These are phyloP conservation scores for Cladophialophora bantiana DNA, from an alignment of 2,329 filamentous ascomycete genomes.

Conservation along the genomic window DNA sequence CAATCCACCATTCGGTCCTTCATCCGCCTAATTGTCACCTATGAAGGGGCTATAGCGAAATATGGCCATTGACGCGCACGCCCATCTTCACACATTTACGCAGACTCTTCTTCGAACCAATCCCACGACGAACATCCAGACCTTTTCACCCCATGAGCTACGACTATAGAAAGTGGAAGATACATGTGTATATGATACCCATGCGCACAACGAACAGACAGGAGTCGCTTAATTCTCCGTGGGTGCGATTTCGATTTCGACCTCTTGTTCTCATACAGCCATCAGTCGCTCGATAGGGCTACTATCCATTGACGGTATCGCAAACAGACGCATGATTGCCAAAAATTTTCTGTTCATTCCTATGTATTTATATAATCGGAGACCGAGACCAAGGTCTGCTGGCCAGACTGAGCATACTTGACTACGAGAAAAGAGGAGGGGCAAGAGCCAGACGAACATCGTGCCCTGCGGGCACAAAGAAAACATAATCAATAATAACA, in stretches of 20 bases:
- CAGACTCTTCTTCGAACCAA: not conserved
- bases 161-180: conserved; percentile 32
- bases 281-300: not conserved
- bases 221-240: conserved; percentile 26
- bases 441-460: not conserved
- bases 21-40: conserved; percentile 15
- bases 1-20: conserved; percentile 18
- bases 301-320: not conserved
- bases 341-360: conserved; percentile 9
- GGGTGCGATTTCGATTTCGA: conserved; percentile 9
- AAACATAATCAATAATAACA: conserved; percentile 8
- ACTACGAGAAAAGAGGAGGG: not conserved
- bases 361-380: conserved; percentile 31
- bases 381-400: conserved; percentile 21
- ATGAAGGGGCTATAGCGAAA: no score
- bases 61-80: not conserved
- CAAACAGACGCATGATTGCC: not conserved
- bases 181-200: conserved; percentile 33
- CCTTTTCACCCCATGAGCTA: conserved; percentile 23
- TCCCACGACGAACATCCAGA: conserved; percentile 1
- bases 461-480: not conserved
- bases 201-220: conserved; percentile 30
- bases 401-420: conserved; percentile 18
- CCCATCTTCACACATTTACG: not conserved
- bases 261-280: not conserved